Evolutionary conservation across 1,284 basidiomycete genomes (phyloP).

Genomic region (Hypsizygus ulmarius): DNA sequence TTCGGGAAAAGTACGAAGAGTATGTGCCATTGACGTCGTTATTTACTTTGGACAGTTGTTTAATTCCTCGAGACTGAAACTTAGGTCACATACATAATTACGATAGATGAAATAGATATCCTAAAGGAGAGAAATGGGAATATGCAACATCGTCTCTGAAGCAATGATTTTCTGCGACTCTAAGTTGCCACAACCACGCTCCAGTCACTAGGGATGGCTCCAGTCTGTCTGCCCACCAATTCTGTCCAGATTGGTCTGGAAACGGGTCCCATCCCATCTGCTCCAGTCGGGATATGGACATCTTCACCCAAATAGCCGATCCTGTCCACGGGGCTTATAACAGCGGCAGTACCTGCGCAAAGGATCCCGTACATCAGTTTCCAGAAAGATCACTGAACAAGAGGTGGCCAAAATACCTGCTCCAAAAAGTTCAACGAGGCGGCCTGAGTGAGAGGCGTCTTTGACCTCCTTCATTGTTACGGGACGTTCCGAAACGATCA

Average conservation of each 20-base stretch:
- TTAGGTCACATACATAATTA: too few species aligned
- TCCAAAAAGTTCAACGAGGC: constrained; percentile 90
- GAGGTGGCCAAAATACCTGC: constrained; percentile 50
- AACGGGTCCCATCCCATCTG: constrained; percentile 85
- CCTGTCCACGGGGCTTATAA: constrained; percentile 78
- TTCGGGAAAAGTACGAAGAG: too few species aligned
- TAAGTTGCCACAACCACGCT: constrained; percentile 50
- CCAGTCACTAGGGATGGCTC: constrained; percentile 84
- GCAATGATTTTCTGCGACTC: too few species aligned
- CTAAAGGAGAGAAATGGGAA: too few species aligned
- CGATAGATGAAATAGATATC: too few species aligned
- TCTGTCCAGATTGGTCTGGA: constrained; percentile 82
- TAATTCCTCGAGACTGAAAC: too few species aligned
- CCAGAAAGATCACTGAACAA: background rate
- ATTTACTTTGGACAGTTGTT: too few species aligned
- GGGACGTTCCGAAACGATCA: constrained; percentile 80
- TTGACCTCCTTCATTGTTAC: constrained; percentile 90
- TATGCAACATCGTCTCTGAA: too few species aligned
- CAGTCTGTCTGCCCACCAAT: constrained; percentile 89
- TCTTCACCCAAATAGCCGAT: constrained; percentile 90
- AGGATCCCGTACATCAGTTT: background rate
- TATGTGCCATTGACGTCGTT: too few species aligned
- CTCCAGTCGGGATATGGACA: constrained; percentile 81
- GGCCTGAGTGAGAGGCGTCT: constrained; percentile 66
- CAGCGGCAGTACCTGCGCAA: constrained; percentile 80